Percentiles rank a stretch among this genome's conserved stretches.
These are phyloP conservation scores for Sarcomyxa edulis DNA, from an alignment of 768 basidiomycete species.

Conservation along the genomic window DNA sequence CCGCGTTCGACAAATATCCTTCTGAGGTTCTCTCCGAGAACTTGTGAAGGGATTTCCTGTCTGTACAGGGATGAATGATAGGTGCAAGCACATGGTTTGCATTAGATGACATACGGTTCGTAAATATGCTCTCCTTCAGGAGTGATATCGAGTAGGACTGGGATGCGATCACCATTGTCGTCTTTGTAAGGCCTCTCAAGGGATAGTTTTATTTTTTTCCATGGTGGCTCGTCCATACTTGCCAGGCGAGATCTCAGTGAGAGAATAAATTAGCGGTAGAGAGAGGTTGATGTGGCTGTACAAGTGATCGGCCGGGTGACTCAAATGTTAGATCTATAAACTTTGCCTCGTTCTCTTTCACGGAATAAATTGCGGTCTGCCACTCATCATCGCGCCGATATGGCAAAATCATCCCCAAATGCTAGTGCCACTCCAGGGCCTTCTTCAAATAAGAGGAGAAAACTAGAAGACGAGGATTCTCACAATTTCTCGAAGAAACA, in stretches of 20 bases:
- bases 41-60: slow-evolving; percentile 49
- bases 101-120: slow-evolving; percentile 54
- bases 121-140: slow-evolving; percentile 64
- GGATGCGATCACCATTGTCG: slow-evolving; percentile 61
- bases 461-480: slow-evolving; percentile 55
- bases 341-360: too few species aligned
- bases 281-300: slow-evolving; percentile 3
- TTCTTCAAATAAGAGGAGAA: slow-evolving; percentile 50
- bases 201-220: slow-evolving; percentile 60
- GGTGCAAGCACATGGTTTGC: slow-evolving; percentile 9
- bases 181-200: slow-evolving; percentile 81
- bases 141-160: slow-evolving; percentile 61
- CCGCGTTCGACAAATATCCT: slow-evolving; percentile 75
- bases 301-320: neutral
- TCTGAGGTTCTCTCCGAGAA: slow-evolving; percentile 59
- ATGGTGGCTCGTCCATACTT: slow-evolving; percentile 31
- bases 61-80: slow-evolving; percentile 24
- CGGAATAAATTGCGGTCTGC: too few species aligned
- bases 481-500: slow-evolving; percentile 53
- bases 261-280: neutral
- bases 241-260: too few species aligned
- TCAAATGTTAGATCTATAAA: too few species aligned
- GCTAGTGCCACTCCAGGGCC: slow-evolving; percentile 18
- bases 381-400: too few species aligned
- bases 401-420: slow-evolving; percentile 15